Conservation (phyloP, 768 basidiomycete species). For the Tulasnella sp. region DNA sequence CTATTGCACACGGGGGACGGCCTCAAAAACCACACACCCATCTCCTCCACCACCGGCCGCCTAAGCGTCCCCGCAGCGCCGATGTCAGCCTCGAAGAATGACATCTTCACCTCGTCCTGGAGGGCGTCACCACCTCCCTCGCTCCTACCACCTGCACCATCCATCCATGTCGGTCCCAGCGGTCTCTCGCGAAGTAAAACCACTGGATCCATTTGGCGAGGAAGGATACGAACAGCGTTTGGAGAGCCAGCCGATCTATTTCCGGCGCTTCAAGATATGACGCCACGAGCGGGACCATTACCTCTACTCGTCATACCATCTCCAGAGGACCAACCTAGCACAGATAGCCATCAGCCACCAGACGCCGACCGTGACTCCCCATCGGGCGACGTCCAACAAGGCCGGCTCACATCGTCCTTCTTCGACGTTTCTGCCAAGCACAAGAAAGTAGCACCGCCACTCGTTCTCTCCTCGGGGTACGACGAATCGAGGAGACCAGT, state of each 20-base stretch:
- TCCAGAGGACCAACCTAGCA: neutral
- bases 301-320: conserved; percentile 10
- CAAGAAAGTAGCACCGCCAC: conserved; percentile 9
- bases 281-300: neutral
- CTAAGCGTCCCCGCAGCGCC: neutral
- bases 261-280: conserved; percentile 9
- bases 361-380: neutral
- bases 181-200: conserved; percentile 26
- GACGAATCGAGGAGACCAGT: conserved; percentile 2
- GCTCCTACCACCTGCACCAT: neutral
- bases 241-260: neutral
- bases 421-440: conserved; percentile 14
- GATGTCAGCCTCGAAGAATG: conserved; percentile 22
- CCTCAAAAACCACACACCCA: neutral
- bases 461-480: conserved; percentile 10
- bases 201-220: conserved; percentile 20
- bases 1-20: neutral
- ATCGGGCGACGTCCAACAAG: neutral
- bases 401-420: conserved; percentile 20
- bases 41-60: neutral
- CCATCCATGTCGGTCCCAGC: neutral
- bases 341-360: neutral
- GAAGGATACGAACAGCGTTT: neutral
- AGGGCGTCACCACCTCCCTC: conserved; percentile 18
- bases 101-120: conserved; percentile 29